Conservation (phyloP, 768 basidiomycete genomes). For the Panus rudis region DNA sequence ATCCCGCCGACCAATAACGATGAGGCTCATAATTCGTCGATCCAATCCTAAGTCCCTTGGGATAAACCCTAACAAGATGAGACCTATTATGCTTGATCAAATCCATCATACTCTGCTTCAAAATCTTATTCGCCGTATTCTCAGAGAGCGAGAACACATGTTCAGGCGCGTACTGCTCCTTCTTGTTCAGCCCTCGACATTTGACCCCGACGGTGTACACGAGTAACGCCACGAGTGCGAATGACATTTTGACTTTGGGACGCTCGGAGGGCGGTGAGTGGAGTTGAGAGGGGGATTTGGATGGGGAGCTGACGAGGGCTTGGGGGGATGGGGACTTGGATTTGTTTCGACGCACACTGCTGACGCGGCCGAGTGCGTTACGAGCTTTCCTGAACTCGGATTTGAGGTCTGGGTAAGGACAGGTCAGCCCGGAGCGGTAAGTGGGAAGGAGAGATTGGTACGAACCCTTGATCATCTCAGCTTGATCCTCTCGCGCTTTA, state of each 20-base stretch:
- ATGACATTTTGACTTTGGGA: constrained; percentile 64
- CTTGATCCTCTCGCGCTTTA: constrained; percentile 27
- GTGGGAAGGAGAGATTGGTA: background rate
- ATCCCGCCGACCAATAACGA: constrained; percentile 83
- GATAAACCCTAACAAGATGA: constrained; percentile 83
- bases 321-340: constrained; percentile 7
- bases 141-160: constrained; percentile 95
- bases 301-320: constrained; percentile 6
- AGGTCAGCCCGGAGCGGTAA: background rate
- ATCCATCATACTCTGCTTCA: constrained; percentile 60
- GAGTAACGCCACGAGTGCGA: constrained; percentile 62
- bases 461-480: constrained; percentile 28
- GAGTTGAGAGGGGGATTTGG: background rate
- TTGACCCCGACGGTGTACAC: constrained; percentile 96
- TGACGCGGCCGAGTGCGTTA: constrained; percentile 34
- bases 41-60: constrained; percentile 71
- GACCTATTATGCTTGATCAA: constrained; percentile 81
- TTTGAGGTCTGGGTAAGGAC: constrained; percentile 25
- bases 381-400: constrained; percentile 34
- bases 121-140: constrained; percentile 64
- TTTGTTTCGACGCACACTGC: constrained; percentile 10
- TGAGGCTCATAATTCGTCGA: constrained; percentile 88
- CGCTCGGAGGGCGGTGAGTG: constrained; percentile 9
- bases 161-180: constrained; percentile 76
- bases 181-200: constrained; percentile 84